Evolutionary conservation across 371 early-diverging fungal genomes (phyloP).

Genomic region (Apophysomyces sp.): DNA sequence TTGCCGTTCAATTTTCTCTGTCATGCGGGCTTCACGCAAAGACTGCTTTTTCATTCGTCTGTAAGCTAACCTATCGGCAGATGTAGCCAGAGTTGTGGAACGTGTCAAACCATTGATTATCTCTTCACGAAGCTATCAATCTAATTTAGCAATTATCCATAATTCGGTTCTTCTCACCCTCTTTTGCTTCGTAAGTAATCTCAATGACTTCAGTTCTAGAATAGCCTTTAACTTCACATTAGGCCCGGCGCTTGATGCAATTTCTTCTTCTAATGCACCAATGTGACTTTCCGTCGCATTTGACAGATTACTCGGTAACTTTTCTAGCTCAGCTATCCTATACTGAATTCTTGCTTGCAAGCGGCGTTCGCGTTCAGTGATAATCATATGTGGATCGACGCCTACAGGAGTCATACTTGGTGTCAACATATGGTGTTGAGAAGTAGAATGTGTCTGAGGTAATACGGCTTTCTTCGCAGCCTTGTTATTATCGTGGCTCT

Average conservation of each 20-base stretch:
- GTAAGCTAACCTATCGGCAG: conserved; percentile 76
- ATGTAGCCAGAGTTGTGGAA: conserved; percentile 76
- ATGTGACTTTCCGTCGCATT: conserved; percentile 9
- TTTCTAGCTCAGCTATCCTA: conserved; percentile 78
- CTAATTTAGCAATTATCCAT: conserved; percentile 34
- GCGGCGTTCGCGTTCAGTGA: conserved; percentile 74
- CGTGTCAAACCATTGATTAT: conserved; percentile 66
- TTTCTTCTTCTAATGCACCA: conserved; percentile 9
- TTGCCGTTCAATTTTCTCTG: conserved; percentile 88
- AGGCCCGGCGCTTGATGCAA: conserved; percentile 4
- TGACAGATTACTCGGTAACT: conserved; percentile 30
- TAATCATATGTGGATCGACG: conserved; percentile 71
- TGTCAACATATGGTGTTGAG: conserved; percentile 65
- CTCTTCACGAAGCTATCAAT: conserved; percentile 74
- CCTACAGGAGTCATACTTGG: conserved; percentile 77
- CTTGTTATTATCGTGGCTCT: background rate
- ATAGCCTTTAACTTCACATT: conserved; percentile 59
- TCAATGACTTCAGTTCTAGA: conserved; percentile 86
- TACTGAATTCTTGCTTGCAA: conserved; percentile 65
- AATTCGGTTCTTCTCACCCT: conserved; percentile 34
- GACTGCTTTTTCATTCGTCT: conserved; percentile 89
- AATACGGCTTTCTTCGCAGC: background rate
- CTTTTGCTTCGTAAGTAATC: conserved; percentile 75
- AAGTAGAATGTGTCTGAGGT: background rate
- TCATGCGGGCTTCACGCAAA: conserved; percentile 85